Evolutionary conservation across 2,329 filamentous ascomycete genomes (phyloP), one percentile per base, ranked within the genome.

Genomic region (Fusarium fujikuroi): DNA sequence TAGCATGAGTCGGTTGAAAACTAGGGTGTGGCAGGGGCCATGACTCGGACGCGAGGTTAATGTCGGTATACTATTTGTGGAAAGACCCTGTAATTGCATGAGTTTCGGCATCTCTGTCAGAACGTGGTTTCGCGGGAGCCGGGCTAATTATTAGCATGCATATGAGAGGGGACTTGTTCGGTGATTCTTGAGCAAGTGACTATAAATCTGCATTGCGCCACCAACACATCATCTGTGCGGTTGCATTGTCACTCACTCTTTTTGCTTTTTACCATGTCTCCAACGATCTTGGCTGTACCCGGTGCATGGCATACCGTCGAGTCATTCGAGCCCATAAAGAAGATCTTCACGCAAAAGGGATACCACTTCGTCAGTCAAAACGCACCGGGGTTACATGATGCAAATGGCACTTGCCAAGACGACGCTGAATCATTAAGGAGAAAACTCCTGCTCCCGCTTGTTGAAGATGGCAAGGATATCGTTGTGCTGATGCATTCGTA

Each of bases 401-500:
- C 54, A 7, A 40, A 58, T 3, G 19, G 15, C 1, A 59, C 59
- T 5, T 52, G 49, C 16, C 32, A 52, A 21, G 32, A 52, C 7
- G 66, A 72, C 16, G 66, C 69, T 2, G 36, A 46, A 2, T 69
- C 67, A 2, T 36, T 76, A 7, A 62, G 64, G 2, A 36, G 60
- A 7, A 50, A 65, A 1, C 14, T 69, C 6, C 7, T 76, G 3
- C 3, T 62, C 8, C 69, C 69, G 7, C 49, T 76, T 15, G 14
- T 76, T 2, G 68, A 76, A 10, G 54, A 58, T 4, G 75, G 68
- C 4, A 77, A 68, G 14, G 73, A 77, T 7, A 56, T 77, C 16
- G 42, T 75, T 6, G 9, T 78, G 1, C 11, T 77, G 36, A 74
- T 73, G 73, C 76, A 78, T 59, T 77, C 76, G 3, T 78, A 77